Base-by-base conservation (phyloP, 306 rosid genomes). In the Cucurbita maxima region DNA sequence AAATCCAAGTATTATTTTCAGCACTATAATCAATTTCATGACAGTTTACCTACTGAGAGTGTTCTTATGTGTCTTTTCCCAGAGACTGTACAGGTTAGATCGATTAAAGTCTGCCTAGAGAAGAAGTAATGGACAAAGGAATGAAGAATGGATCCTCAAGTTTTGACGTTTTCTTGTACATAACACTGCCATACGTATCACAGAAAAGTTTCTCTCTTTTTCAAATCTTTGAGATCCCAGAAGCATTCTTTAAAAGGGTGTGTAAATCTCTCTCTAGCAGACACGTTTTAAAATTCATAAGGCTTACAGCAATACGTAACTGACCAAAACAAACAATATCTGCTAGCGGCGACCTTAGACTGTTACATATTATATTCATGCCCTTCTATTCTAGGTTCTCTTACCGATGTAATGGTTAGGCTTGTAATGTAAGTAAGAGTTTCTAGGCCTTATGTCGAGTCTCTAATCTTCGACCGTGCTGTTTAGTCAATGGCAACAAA, bases 21-120 rank as follows among this genome's bases (percentile, higher is more conserved):
- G 59, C 41, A 22, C 15, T 73, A 16, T 1, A 37, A 52, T 34
- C 48, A 53, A 44, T 12, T 50, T 41, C 10, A n/a, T 43, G 11
- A 25, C 36, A 7, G 11, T 58, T 40, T 14, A 41, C 51, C 58
- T 20, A 48, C 18, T 22, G 14, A 48, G 20, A 22, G 18, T 38
- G 56, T 20, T 59, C 48, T 8, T 11, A 11, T 19, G 0, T 60
- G 16, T 30, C 16, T 13, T 56, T 66, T 68, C 81, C 77, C 88
- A 88, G 97, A 91, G 76, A 78, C 52, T 78, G 68, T 87, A 86
- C 76, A 64, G 80, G 79, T 81, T 91, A 87, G 91, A 91, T 37
- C 83, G 63, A 80, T 76, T 91, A 75, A 91, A 87, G 80, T 79
- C 96, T 76, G 55, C 75, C 25, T 91, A 78, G 86, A 81, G 72